Conservation (phyloP, 2,329 filamentous ascomycete genomes). For the Chrysoporthe austroafricana region DNA sequence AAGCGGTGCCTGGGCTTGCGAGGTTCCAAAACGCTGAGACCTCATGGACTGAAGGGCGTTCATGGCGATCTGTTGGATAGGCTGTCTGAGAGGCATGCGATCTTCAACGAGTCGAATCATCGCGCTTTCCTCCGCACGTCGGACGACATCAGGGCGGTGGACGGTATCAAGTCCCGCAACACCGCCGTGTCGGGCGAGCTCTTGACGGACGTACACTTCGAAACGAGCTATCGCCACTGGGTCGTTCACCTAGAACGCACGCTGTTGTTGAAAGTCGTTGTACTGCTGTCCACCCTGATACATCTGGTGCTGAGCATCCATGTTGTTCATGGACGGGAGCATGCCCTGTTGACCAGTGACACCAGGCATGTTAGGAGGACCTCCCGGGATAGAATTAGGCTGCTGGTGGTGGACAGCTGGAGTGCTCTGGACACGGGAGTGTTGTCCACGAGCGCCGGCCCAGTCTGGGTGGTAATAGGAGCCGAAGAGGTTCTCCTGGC, state of each 20-base stretch:
- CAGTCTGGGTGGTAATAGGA: slow-evolving; percentile 18
- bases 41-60: not conserved
- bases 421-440: slow-evolving; percentile 26
- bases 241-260: slow-evolving; percentile 10
- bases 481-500: slow-evolving; percentile 16
- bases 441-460: slow-evolving; percentile 16
- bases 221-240: not conserved
- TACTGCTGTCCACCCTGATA: slow-evolving; percentile 11
- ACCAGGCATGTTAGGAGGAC: slow-evolving; percentile 14
- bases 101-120: not conserved
- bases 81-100: not conserved
- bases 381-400: slow-evolving; percentile 15
- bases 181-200: not conserved
- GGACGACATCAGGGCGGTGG: not conserved
- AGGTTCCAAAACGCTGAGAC: not conserved
- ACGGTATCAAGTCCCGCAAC: no score
- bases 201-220: not conserved
- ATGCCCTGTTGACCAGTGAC: slow-evolving; percentile 14
- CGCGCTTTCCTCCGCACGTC: not conserved
- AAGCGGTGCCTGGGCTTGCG: not conserved
- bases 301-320: slow-evolving; percentile 19
- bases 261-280: slow-evolving; percentile 15
- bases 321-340: slow-evolving; percentile 26
- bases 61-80: not conserved
- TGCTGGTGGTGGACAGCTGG: slow-evolving; percentile 20